These are phyloP conservation scores for Annulohypoxylon nitens DNA, from an alignment of 495 filamentous ascomycete species.

Conservation along the genomic window DNA sequence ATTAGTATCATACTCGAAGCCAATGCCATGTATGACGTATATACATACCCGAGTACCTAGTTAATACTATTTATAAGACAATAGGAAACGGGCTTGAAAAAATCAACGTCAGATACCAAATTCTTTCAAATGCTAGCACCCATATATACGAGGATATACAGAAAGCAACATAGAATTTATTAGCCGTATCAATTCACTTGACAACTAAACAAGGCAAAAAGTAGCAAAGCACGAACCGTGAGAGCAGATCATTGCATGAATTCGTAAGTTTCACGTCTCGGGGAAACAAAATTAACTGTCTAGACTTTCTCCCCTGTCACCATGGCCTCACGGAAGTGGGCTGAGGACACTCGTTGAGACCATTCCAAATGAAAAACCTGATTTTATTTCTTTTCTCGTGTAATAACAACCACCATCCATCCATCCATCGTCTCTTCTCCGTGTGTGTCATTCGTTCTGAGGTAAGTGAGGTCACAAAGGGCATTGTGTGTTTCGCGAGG, in stretches of 20 bases:
- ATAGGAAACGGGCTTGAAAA: background rate
- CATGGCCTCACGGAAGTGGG: conserved; percentile 34
- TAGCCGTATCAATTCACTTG: conserved; percentile 23
- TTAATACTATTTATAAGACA: background rate
- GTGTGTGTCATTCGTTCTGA: conserved; percentile 39
- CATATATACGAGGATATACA: background rate
- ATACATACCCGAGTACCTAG: background rate
- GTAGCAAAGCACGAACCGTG: conserved; percentile 19
- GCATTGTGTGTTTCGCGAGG: conserved; percentile 26
- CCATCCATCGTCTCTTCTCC: conserved; percentile 35
- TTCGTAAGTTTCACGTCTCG: conserved; percentile 49
- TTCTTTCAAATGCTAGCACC: background rate
- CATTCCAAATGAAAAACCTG: conserved; percentile 55
- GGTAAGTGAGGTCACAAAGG: conserved; percentile 37
- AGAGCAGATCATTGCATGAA: conserved; percentile 49
- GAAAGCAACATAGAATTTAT: conserved; percentile 5
- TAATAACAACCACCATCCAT: conserved; percentile 50
- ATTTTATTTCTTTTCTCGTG: conserved; percentile 55
- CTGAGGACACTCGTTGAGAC: conserved; percentile 41
- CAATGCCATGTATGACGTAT: background rate
- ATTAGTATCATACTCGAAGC: background rate
- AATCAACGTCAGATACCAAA: background rate
- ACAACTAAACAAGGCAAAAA: conserved; percentile 9
- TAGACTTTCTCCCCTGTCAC: conserved; percentile 50
- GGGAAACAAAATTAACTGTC: conserved; percentile 55